Conservation (phyloP, 1,284 basidiomycete species). For the Cryptococcus sp. region DNA sequence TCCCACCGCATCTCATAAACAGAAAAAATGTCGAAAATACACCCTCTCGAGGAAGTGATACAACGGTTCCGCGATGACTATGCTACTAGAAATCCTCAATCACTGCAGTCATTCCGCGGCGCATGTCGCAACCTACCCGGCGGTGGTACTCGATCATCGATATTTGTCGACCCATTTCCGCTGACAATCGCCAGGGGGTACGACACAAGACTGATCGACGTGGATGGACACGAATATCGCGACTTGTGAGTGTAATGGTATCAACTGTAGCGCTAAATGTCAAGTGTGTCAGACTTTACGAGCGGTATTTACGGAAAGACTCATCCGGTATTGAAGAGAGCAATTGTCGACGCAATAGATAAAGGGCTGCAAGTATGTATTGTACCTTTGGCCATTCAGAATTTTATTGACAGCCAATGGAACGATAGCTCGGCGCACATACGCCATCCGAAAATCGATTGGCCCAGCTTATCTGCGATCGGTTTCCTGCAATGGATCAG, state of each 20-base stretch:
- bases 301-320: slow-evolving; percentile 36
- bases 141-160: slow-evolving; percentile 33
- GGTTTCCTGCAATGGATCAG: slow-evolving; percentile 34
- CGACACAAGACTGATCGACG: slow-evolving; percentile 17
- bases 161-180: slow-evolving; percentile 30
- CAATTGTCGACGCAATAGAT: slow-evolving; percentile 22
- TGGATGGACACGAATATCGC: slow-evolving; percentile 28
- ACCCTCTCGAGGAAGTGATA: too few relatives aligned
- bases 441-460: slow-evolving; percentile 24
- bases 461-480: slow-evolving; percentile 17
- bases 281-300: slow-evolving; percentile 32
- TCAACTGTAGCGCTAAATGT: background rate
- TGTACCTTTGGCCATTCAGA: background rate
- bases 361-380: slow-evolving; percentile 21
- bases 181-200: slow-evolving; percentile 23
- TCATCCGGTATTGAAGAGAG: slow-evolving; percentile 21
- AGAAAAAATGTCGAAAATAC: too few relatives aligned
- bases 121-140: slow-evolving; percentile 12
- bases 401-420: background rate
- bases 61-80: background rate
- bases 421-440: slow-evolving; percentile 30
- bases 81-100: background rate
- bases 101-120: background rate
- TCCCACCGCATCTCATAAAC: too few relatives aligned
- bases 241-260: slow-evolving; percentile 27